Conservation (phyloP, 768 basidiomycete species). For the Termitomyces sp. region DNA sequence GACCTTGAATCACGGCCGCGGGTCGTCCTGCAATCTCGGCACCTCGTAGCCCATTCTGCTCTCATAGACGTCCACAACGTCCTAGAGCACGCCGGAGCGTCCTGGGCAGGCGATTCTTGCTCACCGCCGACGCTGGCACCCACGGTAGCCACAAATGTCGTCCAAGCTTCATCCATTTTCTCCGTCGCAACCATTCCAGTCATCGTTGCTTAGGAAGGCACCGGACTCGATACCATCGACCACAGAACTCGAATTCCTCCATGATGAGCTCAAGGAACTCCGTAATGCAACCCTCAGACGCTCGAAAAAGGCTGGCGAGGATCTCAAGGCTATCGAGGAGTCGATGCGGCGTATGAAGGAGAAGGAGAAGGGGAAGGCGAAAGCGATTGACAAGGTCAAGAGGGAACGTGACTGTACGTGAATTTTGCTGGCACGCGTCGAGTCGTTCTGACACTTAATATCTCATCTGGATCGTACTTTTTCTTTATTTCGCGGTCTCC, state of each 20-base stretch:
- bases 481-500: slow-evolving; percentile 1
- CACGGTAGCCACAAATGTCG: slow-evolving; percentile 44
- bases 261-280: slow-evolving; percentile 54
- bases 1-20: slow-evolving; percentile 26
- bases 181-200: slow-evolving; percentile 46
- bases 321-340: slow-evolving; percentile 71
- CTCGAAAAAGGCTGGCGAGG: slow-evolving; percentile 71
- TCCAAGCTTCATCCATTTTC: slow-evolving; percentile 52
- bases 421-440: slow-evolving; percentile 18
- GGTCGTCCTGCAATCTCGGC: slow-evolving; percentile 16
- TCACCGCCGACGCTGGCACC: slow-evolving; percentile 8
- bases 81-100: slow-evolving; percentile 10
- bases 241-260: slow-evolving; percentile 66
- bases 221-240: slow-evolving; percentile 67
- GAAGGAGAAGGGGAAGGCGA: slow-evolving; percentile 71
- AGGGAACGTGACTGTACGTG: slow-evolving; percentile 74
- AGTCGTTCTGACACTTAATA: slow-evolving; percentile 17
- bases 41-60: slow-evolving; percentile 10
- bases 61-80: slow-evolving; percentile 10
- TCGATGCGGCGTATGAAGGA: slow-evolving; percentile 76
- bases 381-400: slow-evolving; percentile 66
- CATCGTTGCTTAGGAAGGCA: slow-evolving; percentile 57
- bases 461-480: slow-evolving; percentile 11
- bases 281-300: slow-evolving; percentile 55
- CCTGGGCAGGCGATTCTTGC: slow-evolving; percentile 4